Conservation (phyloP, 768 basidiomycete genomes). For the Phallus indusiatus region DNA sequence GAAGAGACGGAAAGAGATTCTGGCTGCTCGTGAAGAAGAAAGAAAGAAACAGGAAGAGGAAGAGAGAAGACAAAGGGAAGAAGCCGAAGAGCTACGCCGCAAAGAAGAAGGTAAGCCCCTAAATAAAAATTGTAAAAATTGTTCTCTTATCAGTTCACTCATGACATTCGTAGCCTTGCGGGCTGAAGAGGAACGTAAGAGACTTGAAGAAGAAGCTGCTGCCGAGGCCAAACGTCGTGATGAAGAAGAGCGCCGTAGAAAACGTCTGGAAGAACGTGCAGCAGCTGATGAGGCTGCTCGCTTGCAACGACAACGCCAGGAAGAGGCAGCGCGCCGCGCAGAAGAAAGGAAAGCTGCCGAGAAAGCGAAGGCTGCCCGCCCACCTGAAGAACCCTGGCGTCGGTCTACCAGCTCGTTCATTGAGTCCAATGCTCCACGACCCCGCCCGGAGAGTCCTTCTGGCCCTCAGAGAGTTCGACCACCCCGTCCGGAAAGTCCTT, state of each 20-base stretch:
- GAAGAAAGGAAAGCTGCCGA: slow-evolving; percentile 25
- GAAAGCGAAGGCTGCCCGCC: slow-evolving; percentile 16
- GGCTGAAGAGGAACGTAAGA: slow-evolving; percentile 45
- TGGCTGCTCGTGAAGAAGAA: slow-evolving; percentile 55
- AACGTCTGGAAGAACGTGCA: slow-evolving; percentile 42
- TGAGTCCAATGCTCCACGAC: slow-evolving; percentile 25
- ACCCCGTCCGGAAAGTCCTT: slow-evolving; percentile 14
- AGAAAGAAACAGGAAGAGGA: slow-evolving; percentile 31
- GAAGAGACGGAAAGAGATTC: slow-evolving; percentile 47
- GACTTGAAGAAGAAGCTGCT: slow-evolving; percentile 41
- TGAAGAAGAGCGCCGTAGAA: slow-evolving; percentile 57
- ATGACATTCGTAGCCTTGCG: slow-evolving; percentile 12
- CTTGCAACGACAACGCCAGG: slow-evolving; percentile 54
- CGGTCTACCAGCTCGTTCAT: slow-evolving; percentile 31
- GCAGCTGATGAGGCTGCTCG: slow-evolving; percentile 46
- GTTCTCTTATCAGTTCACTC: background rate
- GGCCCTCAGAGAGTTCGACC: background rate
- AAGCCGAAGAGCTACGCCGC: slow-evolving; percentile 30
- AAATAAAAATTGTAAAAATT: slow-evolving; percentile 22
- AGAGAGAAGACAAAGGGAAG: slow-evolving; percentile 23
- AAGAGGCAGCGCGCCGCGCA: slow-evolving; percentile 51
- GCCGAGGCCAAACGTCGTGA: slow-evolving; percentile 48
- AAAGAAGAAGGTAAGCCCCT: slow-evolving; percentile 20
- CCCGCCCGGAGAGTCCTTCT: slow-evolving; percentile 9
- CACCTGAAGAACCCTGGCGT: slow-evolving; percentile 16